phyloP scores from a whole-genome alignment of 768 basidiomycete species.

The Calocybe cyanea region DNA sequence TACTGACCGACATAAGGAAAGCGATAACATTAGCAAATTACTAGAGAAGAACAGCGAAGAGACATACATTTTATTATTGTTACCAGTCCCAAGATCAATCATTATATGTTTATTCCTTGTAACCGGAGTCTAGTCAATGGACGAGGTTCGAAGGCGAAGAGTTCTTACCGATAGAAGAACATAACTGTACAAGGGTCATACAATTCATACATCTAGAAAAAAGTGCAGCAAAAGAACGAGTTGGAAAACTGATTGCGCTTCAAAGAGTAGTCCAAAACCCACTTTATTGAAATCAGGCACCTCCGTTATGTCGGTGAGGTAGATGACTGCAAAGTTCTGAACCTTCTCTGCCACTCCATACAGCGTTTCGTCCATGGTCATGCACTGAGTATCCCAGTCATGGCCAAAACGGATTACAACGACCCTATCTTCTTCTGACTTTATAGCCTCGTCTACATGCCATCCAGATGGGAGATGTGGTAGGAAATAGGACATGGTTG shows the following conservation, averaged over 20 bases:
- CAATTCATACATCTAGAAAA: conserved; percentile 89
- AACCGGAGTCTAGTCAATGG: conserved; percentile 8
- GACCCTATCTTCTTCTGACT: conserved; percentile 94
- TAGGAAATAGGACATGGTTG: conserved; percentile 80
- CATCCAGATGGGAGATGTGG: conserved; percentile 89
- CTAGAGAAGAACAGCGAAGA: neutral
- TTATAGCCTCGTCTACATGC: conserved; percentile 99
- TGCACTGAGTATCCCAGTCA: conserved; percentile 91
- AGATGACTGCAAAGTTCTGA: conserved; percentile 98
- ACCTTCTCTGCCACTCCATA: conserved; percentile 92
- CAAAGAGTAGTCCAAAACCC: conserved; percentile 16
- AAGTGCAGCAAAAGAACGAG: conserved; percentile 1
- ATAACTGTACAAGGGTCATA: conserved; percentile 97
- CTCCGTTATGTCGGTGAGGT: conserved; percentile 90
- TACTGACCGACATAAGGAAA: conserved; percentile 44
- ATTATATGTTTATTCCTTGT: conserved; percentile 96
- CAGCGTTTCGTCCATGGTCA: conserved; percentile 99
- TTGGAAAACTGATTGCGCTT: neutral
- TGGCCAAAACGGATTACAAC: conserved; percentile 95
- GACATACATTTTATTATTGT: conserved; percentile 97
- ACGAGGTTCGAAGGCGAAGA: neutral
- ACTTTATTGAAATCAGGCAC: conserved; percentile 99
- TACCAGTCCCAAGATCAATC: conserved; percentile 99
- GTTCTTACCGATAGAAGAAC: conserved; percentile 92
- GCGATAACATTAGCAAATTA: conserved; percentile 7